A percentile compares a stretch with the other conserved stretches of the same genome.
These are phyloP conservation scores for Biancaea sappan DNA, from an alignment of 306 rosid genomes.

Conservation along the genomic window DNA sequence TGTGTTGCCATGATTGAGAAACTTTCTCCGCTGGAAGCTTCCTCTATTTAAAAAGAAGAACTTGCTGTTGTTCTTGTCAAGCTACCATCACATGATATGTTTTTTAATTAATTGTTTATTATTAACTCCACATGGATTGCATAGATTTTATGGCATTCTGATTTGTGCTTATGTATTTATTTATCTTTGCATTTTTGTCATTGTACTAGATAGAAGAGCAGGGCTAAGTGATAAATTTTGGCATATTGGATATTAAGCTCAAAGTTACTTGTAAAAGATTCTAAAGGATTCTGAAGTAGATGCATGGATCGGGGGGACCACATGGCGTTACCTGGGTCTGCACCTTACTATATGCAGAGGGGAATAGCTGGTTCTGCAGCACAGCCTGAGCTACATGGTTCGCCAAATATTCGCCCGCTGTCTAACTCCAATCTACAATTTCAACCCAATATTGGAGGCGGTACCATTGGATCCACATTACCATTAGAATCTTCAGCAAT, in stretches of 20 bases:
- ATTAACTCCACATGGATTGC: conserved; percentile 29
- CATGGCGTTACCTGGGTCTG: conserved; percentile 79
- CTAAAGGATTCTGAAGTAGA: conserved; percentile 44
- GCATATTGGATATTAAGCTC: conserved; percentile 25
- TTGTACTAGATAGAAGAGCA: conserved; percentile 42
- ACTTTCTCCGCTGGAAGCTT: conserved; percentile 19
- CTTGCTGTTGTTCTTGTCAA: conserved; percentile 14
- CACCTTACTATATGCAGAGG: conserved; percentile 78
- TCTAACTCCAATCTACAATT: conserved; percentile 66
- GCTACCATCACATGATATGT: conserved; percentile 5
- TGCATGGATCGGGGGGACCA: conserved; percentile 99
- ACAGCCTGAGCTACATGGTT: conserved; percentile 58
- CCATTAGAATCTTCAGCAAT: conserved; percentile 70
- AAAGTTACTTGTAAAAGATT: conserved; percentile 32
- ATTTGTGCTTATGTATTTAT: conserved; percentile 23
- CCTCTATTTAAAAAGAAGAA: conserved; percentile 6
- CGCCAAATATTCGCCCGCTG: conserved; percentile 55
- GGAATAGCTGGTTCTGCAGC: conserved; percentile 69
- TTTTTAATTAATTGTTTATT: conserved; percentile 7
- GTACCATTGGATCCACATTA: conserved; percentile 68
- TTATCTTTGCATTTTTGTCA: conserved; percentile 16
- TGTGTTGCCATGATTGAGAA: conserved; percentile 20
- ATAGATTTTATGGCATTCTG: conserved; percentile 29
- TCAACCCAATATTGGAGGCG: conserved; percentile 65
- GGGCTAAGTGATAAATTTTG: conserved; percentile 32